Evolutionary conservation across 176 grass and related monocot genomes (phyloP).

Genomic region (Cenchrus americanus): DNA sequence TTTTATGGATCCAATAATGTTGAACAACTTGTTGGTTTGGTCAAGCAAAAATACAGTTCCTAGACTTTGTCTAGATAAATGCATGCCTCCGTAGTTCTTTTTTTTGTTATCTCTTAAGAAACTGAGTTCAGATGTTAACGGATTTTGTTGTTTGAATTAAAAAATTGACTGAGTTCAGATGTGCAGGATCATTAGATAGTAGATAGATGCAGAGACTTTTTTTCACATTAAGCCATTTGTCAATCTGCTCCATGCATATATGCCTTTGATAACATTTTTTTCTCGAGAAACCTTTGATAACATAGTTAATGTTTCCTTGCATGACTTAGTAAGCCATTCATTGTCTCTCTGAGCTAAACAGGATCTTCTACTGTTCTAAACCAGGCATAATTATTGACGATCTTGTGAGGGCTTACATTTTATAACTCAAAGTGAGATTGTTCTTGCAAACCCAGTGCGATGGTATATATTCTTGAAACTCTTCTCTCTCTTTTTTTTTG

Average conservation of each 20-base stretch:
- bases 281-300: not conserved
- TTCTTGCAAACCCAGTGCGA: no score
- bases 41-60: not conserved
- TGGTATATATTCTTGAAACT: no score
- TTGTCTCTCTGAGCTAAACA: constrained; percentile 5
- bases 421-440: no score
- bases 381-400: constrained; percentile 12
- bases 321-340: not conserved
- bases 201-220: no score
- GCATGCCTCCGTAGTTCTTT: not conserved
- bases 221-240: not conserved
- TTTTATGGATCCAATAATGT: not conserved
- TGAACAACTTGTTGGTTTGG: not conserved
- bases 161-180: no score
- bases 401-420: constrained; percentile 33
- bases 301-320: not conserved
- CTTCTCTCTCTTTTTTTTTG: no score
- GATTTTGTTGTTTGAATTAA: no score
- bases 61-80: not conserved
- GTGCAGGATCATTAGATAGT: no score
- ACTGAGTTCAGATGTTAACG: no score
- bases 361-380: constrained; percentile 1
- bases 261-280: not conserved
- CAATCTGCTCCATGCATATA: not conserved
- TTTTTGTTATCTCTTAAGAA: not conserved